Base-by-base conservation (phyloP, 768 basidiomycete genomes). In the Suillus hirtellus region DNA sequence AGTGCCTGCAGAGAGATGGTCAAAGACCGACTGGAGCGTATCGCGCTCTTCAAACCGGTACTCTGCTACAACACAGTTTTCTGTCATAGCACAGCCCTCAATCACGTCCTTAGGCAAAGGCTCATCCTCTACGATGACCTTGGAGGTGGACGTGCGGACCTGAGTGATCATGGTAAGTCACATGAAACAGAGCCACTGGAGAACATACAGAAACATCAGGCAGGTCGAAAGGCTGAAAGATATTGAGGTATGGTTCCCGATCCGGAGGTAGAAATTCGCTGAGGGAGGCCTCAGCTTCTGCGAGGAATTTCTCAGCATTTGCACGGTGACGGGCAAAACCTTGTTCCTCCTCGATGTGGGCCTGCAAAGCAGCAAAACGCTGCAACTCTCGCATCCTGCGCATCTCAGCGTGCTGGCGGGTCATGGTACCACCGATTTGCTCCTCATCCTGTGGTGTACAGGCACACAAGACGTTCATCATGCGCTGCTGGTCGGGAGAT, bases 11-110 rank as follows among this genome's bases (percentile, higher is more conserved):
- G 17, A 56, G 42, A 65, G 37, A 12, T 21, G 47, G 21, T 47
- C 37, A 19, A 64, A 14, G 37, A 62, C 40, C 15, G 61, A 50
- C 19, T 40, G 40, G 37, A 59, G 47, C 2, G 55, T 52, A 38
- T 65, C 65, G 46, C n/a, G 52, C 21, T 62, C 34, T 5, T 64
- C 64, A n/a, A 34, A n/a, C 64, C 59, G 55, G 46, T 56, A 65
- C 24, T 61, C 60, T 6, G 27, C 24, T 53, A 64, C 55, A 8
- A 56, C 8, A 31, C 35, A 40, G 5, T 60, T 40, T 19, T 64
- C 60, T 47, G 46, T 14, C 46, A 24, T 21, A 11, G 49, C 44
- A 42, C 44, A 42, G 8, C 37, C 34, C 14, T 64, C 44, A 1
- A 50, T 46, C 31, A 12, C 9, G n/a, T 55, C 15, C 52, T 62